Conservation (phyloP, 805 yeast genomes). For the Saturnispora zaruensis region DNA sequence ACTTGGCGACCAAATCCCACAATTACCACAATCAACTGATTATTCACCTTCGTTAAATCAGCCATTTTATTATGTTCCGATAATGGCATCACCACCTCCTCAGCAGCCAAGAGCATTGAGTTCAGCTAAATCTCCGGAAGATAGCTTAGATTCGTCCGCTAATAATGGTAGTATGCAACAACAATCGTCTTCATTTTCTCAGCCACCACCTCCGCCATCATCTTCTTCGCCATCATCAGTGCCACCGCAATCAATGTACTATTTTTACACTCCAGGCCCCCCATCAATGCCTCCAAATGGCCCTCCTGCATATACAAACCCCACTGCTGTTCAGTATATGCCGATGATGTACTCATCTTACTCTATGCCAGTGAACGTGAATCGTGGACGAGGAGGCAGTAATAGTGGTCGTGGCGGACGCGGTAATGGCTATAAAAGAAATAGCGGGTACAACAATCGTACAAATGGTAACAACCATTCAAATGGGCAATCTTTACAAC, state of each 20-base stretch:
- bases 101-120: not conserved
- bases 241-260: constrained; percentile 3
- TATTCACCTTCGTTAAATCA: not conserved
- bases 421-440: not conserved
- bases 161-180: not conserved
- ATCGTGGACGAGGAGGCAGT: constrained; percentile 1
- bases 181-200: not conserved
- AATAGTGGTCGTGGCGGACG: not conserved
- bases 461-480: constrained; percentile 9
- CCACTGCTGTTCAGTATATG: not conserved
- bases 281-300: not conserved
- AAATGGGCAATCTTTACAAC: not conserved
- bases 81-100: not conserved
- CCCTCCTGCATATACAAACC: not conserved
- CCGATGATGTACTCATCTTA: constrained; percentile 2
- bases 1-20: not conserved
- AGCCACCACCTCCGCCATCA: not conserved
- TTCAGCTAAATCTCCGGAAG: not conserved
- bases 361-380: not conserved
- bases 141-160: not conserved
- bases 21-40: not conserved
- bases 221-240: not conserved
- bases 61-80: constrained; percentile 1
- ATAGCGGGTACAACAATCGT: constrained; percentile 5
- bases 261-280: not conserved